Evolutionary conservation across 495 filamentous ascomycete species (phyloP), one percentile per base, ranked within the genome.

Genomic region (Penicillium desertorum): DNA sequence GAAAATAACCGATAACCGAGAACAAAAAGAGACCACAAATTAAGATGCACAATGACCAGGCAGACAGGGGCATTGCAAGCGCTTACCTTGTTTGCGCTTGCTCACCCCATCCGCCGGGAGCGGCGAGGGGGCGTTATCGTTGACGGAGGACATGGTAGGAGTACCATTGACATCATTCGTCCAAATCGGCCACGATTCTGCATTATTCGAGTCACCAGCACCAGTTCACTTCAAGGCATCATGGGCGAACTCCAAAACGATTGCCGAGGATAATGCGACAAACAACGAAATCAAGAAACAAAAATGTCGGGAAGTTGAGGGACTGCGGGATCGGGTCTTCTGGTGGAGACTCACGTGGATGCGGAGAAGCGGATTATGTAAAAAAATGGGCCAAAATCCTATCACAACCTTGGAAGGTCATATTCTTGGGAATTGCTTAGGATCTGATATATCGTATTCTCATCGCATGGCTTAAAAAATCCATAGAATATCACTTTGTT

Each of bases 41-140:
- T 37, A 32, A 36, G 16, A 25, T 5, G 2, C 12, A 50, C 25
- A 43, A 41, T 39, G n/a, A 52, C 29, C 10, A 43, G 32, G 27
- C 46, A 49, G 36, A 54, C 16, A 30, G 7, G 52, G 36, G 36
- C 16, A 50, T 29, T 36, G 48, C 5, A 46, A 19, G 39, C 9
- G 34, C 68, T 45, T 67, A 73, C 71, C 71, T 51, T 67, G 64
- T 37, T 71, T 71, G 59, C 68, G 67, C 62, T 73, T 73, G 62
- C 64, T 66, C 62, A 71, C 54, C 52, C 69, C 69, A 57, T 70
- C 65, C 60, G 48, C 70, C 47, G 65, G 48, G 59, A 65, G 57
- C 44, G 66, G 62, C 62, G 67, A 64, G 54, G 64, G 58, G 51
- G 60, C 60, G 58, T 73, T 68, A 62, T 66, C 63, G 61, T 64